Evolutionary conservation across 116 monocot genomes (phyloP).

Genomic region (Trichopus zeylanicus): DNA sequence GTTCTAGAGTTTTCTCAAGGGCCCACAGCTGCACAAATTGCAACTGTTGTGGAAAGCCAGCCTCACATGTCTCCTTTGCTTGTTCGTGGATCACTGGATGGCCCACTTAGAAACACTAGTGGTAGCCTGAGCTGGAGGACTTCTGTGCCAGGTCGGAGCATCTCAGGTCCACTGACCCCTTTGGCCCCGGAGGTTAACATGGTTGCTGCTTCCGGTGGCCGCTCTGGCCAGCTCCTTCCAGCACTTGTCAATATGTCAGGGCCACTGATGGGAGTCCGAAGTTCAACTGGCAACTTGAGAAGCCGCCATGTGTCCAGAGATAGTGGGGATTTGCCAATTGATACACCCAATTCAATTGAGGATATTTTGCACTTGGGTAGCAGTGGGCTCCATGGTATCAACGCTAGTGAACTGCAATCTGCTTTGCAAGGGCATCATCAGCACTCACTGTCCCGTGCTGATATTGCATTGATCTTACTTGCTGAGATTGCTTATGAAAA

Average conservation of each 20-base stretch:
- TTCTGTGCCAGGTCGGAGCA: conserved; percentile 67
- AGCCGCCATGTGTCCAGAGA: conserved; percentile 95
- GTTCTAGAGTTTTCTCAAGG: conserved; percentile 92
- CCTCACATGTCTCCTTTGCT: conserved; percentile 99
- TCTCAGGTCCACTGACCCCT: conserved; percentile 86
- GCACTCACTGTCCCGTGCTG: conserved; percentile 80
- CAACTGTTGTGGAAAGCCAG: conserved; percentile 66
- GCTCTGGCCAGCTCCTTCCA: conserved; percentile 91
- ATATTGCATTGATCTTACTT: conserved; percentile 87
- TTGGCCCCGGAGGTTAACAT: conserved; percentile 65
- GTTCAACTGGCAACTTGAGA: conserved; percentile 64
- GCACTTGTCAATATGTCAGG: conserved; percentile 93
- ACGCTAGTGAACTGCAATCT: conserved; percentile 73
- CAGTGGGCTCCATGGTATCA: conserved; percentile 49
- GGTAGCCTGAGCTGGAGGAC: conserved; percentile 93
- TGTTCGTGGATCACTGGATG: conserved; percentile 87
- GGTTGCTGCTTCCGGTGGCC: conserved; percentile 42
- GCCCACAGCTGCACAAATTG: conserved; percentile 48
- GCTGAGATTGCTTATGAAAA: conserved; percentile 99
- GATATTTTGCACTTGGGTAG: conserved; percentile 56
- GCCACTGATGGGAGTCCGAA: conserved; percentile 82
- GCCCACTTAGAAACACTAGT: conserved; percentile 61
- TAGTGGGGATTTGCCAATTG: conserved; percentile 72
- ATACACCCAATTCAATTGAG: conserved; percentile 84
- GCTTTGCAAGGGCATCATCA: conserved; percentile 85